Percentiles rank a stretch among this genome's conserved stretches.
phyloP scores from a whole-genome alignment of 1,284 basidiomycete species.

The Marasmius fiardii region DNA sequence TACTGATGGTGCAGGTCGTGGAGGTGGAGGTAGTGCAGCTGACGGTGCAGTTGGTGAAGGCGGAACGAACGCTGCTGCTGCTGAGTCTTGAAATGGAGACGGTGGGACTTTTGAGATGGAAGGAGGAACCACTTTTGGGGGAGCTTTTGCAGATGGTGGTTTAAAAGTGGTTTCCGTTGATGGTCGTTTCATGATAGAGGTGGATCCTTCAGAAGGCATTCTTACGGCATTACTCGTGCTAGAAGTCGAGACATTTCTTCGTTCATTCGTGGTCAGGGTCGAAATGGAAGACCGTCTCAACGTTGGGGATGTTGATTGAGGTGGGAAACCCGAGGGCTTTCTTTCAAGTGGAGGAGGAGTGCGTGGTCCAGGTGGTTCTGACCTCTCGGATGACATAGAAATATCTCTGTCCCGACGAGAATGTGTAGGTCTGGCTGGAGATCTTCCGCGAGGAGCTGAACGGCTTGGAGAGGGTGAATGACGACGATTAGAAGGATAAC shows the following conservation, averaged over 20 bases:
- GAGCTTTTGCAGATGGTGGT: neutral
- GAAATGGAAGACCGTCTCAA: neutral
- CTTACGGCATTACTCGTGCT: neutral
- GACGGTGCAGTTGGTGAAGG: constrained; percentile 9
- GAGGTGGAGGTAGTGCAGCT: constrained; percentile 11
- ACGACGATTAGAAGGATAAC: neutral
- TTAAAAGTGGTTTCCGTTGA: neutral
- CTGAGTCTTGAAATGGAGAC: neutral
- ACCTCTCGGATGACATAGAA: neutral
- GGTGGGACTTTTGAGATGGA: neutral
- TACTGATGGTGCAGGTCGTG: constrained; percentile 11
- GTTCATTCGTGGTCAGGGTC: neutral
- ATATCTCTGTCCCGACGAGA: neutral
- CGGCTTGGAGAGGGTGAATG: neutral
- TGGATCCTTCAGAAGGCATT: neutral
- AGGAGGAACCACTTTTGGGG: neutral
- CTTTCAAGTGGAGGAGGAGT: neutral
- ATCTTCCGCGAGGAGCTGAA: neutral
- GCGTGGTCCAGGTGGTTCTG: neutral
- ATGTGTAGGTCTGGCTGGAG: neutral
- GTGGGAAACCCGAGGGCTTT: neutral
- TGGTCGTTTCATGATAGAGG: neutral
- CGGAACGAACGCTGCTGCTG: neutral
- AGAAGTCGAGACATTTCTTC: neutral
- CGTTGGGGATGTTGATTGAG: no score